phyloP scores from a whole-genome alignment of 2,329 filamentous ascomycete genomes.

The Bipolaris bicolor region DNA sequence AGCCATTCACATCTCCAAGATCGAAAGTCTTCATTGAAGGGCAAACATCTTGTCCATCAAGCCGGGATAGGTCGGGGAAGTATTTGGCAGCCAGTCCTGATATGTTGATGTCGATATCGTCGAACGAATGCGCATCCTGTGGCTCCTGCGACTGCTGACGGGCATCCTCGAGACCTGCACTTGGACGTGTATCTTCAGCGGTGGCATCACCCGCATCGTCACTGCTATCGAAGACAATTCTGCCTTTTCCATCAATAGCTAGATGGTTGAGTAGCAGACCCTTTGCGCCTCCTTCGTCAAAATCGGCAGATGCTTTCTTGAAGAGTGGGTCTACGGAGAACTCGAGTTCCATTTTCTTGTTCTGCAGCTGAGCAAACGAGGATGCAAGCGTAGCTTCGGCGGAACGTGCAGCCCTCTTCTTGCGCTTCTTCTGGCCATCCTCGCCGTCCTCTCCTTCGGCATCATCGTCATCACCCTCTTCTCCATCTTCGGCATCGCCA shows the following conservation, averaged over 20 bases:
- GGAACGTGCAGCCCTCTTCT: constrained; percentile 80
- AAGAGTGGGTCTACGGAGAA: constrained; percentile 98
- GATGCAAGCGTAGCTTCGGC: constrained; percentile 93
- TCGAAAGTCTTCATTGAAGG: constrained; percentile 94
- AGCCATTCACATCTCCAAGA: constrained; percentile 81
- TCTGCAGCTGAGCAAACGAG: constrained; percentile 83
- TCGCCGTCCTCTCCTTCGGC: constrained; percentile 65
- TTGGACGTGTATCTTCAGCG: constrained; percentile 52
- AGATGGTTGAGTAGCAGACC: constrained; percentile 93
- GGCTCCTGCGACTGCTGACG: constrained; percentile 44
- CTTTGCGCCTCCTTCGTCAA: constrained; percentile 97
- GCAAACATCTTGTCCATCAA: constrained; percentile 91
- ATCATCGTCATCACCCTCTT: constrained; percentile 67
- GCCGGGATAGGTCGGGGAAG: constrained; percentile 76
- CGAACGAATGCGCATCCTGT: constrained; percentile 50
- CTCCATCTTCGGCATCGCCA: constrained; percentile 43
- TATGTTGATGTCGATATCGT: constrained; percentile 80
- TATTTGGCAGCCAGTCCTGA: constrained; percentile 76
- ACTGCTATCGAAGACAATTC: constrained; percentile 98
- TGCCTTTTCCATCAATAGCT: constrained; percentile 88
- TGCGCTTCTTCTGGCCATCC: constrained; percentile 65
- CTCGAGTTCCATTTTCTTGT: constrained; percentile 97
- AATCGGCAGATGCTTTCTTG: constrained; percentile 98
- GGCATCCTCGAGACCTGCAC: constrained; percentile 52
- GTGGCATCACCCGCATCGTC: constrained; percentile 72